Percentiles rank a stretch among this genome's conserved stretches.
Conservation (phyloP, 1,284 basidiomycete genomes). For the Schizophyllum amplum region DNA sequence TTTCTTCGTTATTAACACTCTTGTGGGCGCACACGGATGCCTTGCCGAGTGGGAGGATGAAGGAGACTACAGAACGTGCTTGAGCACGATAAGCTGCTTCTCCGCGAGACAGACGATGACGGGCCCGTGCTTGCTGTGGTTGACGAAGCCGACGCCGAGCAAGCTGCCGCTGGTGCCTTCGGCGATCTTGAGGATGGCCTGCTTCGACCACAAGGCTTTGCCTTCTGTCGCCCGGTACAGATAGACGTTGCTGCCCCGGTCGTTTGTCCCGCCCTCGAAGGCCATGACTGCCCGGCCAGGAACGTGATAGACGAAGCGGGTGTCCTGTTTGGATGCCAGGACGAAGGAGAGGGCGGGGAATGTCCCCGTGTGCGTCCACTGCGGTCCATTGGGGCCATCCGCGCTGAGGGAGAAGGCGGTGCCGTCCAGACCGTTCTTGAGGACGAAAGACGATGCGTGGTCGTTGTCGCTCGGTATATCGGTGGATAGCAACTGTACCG, state of each 20-base stretch:
- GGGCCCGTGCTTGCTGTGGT: conserved; percentile 20
- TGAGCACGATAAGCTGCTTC: conserved; percentile 61
- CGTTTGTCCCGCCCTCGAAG: conserved; percentile 67
- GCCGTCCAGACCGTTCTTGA: conserved; percentile 83
- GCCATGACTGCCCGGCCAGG: conserved; percentile 53
- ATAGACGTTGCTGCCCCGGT: conserved; percentile 74
- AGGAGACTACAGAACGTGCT: conserved; percentile 23
- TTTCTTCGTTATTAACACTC: neutral
- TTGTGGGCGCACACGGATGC: neutral
- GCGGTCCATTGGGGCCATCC: conserved; percentile 17
- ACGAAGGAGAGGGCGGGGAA: conserved; percentile 91
- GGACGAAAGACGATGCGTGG: conserved; percentile 40
- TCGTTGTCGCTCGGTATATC: conserved; percentile 44
- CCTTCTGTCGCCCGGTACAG: conserved; percentile 58
- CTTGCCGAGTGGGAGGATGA: no score
- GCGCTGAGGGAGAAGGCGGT: conserved; percentile 48
- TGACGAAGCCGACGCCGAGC: conserved; percentile 64
- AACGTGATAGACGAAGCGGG: conserved; percentile 74
- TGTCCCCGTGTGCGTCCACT: conserved; percentile 75
- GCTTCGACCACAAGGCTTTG: conserved; percentile 57
- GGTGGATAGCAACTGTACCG: conserved; percentile 51
- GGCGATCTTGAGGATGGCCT: conserved; percentile 70
- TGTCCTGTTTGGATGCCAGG: conserved; percentile 87
- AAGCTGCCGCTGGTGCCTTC: conserved; percentile 57
- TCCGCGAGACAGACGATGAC: conserved; percentile 75